Percentiles rank a stretch among this genome's conserved stretches.
phyloP scores from a whole-genome alignment of 2,329 filamentous ascomycete genomes.

The Coniella lustricola region DNA sequence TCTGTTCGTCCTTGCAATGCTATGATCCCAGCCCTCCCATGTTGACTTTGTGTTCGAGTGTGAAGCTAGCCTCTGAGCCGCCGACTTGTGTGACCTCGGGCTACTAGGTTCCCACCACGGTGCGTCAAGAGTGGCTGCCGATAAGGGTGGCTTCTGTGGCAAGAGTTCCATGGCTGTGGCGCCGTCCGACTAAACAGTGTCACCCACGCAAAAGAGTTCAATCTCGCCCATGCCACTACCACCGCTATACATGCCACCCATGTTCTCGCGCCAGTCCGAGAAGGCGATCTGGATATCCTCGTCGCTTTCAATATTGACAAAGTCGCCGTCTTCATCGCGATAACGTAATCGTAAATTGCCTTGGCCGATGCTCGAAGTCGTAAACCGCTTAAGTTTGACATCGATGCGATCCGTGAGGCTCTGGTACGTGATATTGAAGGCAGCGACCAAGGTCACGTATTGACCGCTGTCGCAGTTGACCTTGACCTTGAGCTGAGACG shows the following conservation, averaged over 20 bases:
- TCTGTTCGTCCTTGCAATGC: neutral
- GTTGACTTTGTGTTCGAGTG: neutral
- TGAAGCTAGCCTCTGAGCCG: neutral
- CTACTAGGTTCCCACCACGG: constrained; percentile 2
- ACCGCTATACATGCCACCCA: constrained; percentile 49
- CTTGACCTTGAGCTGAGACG: constrained; percentile 86
- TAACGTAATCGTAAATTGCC: constrained; percentile 84
- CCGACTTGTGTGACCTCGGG: neutral
- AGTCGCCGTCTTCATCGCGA: constrained; percentile 85
- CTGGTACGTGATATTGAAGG: constrained; percentile 90
- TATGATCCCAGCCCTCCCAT: constrained; percentile 1
- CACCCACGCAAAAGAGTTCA: constrained; percentile 70
- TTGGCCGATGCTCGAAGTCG: constrained; percentile 72
- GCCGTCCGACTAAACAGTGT: constrained; percentile 24
- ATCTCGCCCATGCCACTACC: constrained; percentile 79
- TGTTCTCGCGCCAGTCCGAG: constrained; percentile 80
- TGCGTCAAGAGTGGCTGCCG: neutral
- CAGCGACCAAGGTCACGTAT: constrained; percentile 91
- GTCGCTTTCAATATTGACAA: constrained; percentile 87
- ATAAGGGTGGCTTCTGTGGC: neutral
- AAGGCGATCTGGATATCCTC: constrained; percentile 96
- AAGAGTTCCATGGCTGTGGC: constrained; percentile 3
- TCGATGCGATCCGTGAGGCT: constrained; percentile 93
- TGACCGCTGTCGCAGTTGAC: constrained; percentile 82
- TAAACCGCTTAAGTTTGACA: constrained; percentile 84